Base-by-base conservation (phyloP, 129 eudicot genomes). In the Smallanthus sonchifolius region DNA sequence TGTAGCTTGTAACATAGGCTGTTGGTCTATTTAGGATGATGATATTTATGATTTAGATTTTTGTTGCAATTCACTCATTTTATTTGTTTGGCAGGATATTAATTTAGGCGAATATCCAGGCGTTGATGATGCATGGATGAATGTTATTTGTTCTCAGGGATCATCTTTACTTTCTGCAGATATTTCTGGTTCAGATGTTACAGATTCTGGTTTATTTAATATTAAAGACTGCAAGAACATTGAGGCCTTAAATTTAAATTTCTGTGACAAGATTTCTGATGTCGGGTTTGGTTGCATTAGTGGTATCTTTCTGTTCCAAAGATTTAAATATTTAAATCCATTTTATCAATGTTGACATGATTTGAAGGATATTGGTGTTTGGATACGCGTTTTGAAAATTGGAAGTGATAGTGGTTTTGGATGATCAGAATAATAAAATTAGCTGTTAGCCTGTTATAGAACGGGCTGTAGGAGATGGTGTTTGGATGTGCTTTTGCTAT, bases 71-170 rank as follows among this genome's bases (percentile, higher is more conserved):
- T 16, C 17, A 36, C 5, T 11, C 11, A 5, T 28, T 70, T 42
- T 71, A 1, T 73, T 45, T 24, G 30, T 44, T 73, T 67, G 57
- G 67, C 87, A 95, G 99, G 99, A 95, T 83, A 81, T 95, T 11
- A 85, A 87, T 77, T 76, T 91, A 76, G 97, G 92, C 42, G 99
- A 91, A 57, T 95, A 86, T 77, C 96, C 94, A 9, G 99, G 94
- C 32, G 68, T 91, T 60, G 74, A 82, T 67, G 96, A 95, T 79
- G 74, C 68, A 55, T 87, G 97, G 99, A 83, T 95, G 93, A 92
- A 84, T 69, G 94, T 84, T 45, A 81, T 95, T 15, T 79, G 87
- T 54, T 88, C 99, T 32, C 99, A 95, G 78, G 99, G 97, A 42
- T 64, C 76, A 10, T 91, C 99, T 62, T 71, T 95, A 65, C 92